phyloP scores from a whole-genome alignment of 2,329 filamentous ascomycete species.

The Trichophyton rubrum region DNA sequence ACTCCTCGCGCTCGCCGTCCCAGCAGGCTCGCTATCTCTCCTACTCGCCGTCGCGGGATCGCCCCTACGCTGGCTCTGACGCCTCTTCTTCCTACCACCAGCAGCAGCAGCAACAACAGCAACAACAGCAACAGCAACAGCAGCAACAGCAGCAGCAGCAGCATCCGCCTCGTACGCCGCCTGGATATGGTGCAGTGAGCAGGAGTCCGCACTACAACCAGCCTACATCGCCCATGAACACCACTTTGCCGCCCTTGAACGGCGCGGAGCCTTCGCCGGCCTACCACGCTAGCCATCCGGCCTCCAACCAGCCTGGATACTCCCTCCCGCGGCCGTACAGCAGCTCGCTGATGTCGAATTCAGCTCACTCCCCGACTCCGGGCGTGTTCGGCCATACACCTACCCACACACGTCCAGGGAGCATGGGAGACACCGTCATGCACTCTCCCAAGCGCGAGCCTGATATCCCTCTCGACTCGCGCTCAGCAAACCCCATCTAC shows the following conservation, averaged over 20 bases:
- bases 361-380: slow-evolving; percentile 23
- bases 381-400: slow-evolving; percentile 24
- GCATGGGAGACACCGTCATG: slow-evolving; percentile 24
- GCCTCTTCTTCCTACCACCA: slow-evolving; percentile 25
- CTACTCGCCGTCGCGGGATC: slow-evolving; percentile 34
- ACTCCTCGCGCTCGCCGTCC: slow-evolving; percentile 34
- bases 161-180: slow-evolving; percentile 30
- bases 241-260: slow-evolving; percentile 30
- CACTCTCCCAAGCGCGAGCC: slow-evolving; percentile 33
- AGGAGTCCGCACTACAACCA: slow-evolving; percentile 15
- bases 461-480: slow-evolving; percentile 16
- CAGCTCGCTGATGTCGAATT: slow-evolving; percentile 24
- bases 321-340: slow-evolving; percentile 26
- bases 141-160: slow-evolving; percentile 17
- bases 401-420: slow-evolving; percentile 32
- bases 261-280: slow-evolving; percentile 26
- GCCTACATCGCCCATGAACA: slow-evolving; percentile 14
- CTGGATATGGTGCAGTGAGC: slow-evolving; percentile 18
- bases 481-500: slow-evolving; percentile 17
- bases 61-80: slow-evolving; percentile 33
- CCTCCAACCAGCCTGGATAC: slow-evolving; percentile 21
- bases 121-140: slow-evolving; percentile 15
- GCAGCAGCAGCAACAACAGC: slow-evolving; percentile 14
- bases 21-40: slow-evolving; percentile 31
- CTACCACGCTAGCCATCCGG: slow-evolving; percentile 17